Evolutionary conservation across 2,329 filamentous ascomycete genomes (phyloP).

Genomic region (Penicillium nordicum): DNA sequence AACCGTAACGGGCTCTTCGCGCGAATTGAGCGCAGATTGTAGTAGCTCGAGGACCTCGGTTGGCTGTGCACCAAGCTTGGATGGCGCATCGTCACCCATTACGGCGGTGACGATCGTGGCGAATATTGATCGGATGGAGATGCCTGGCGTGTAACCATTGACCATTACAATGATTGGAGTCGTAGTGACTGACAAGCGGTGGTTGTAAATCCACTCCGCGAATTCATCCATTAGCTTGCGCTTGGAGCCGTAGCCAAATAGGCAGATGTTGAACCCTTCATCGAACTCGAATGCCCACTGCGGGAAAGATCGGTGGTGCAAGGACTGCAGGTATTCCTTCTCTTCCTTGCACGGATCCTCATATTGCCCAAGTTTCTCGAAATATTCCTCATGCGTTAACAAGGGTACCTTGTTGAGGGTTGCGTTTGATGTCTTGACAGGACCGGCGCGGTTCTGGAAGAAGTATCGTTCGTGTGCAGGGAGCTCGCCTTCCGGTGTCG

Average conservation of each 20-base stretch:
- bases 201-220: slow-evolving; percentile 64
- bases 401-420: slow-evolving; percentile 71
- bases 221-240: slow-evolving; percentile 70
- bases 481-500: slow-evolving; percentile 75
- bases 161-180: slow-evolving; percentile 69
- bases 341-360: slow-evolving; percentile 68
- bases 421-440: slow-evolving; percentile 80
- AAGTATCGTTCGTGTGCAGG: slow-evolving; percentile 91
- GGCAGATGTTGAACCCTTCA: slow-evolving; percentile 81
- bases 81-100: slow-evolving; percentile 39
- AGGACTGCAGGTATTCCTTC: slow-evolving; percentile 65
- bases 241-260: slow-evolving; percentile 94
- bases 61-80: slow-evolving; percentile 62
- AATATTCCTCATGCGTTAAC: slow-evolving; percentile 90
- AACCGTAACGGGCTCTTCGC: slow-evolving; percentile 55
- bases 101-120: slow-evolving; percentile 64
- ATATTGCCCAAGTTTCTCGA: slow-evolving; percentile 62
- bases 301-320: slow-evolving; percentile 77
- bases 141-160: slow-evolving; percentile 68
- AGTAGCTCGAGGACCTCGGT: slow-evolving; percentile 66
- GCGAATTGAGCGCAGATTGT: slow-evolving; percentile 57
- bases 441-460: slow-evolving; percentile 80
- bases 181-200: slow-evolving; percentile 21
- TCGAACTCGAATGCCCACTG: slow-evolving; percentile 92
- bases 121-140: slow-evolving; percentile 46